These are phyloP conservation scores for Filosporella fistucella DNA, from an alignment of 495 filamentous ascomycete genomes.

Conservation along the genomic window DNA sequence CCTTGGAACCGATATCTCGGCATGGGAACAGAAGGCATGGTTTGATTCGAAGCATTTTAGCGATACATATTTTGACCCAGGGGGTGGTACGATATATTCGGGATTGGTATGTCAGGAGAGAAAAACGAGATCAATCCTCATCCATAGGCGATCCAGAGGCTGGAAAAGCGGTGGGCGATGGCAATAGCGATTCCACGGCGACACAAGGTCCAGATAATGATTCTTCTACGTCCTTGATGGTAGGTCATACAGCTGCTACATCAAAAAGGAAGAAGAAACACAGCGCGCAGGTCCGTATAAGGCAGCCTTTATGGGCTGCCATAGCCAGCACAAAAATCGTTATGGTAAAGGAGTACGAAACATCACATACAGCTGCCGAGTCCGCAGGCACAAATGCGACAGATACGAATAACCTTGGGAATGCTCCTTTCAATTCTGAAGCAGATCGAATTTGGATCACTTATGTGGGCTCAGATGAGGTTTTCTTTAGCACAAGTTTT, in stretches of 20 bases:
- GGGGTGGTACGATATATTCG: constrained; percentile 60
- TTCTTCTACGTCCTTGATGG: constrained; percentile 14
- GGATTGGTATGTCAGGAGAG: constrained; percentile 50
- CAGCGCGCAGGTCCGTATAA: constrained; percentile 80
- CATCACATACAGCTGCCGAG: constrained; percentile 73
- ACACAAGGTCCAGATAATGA: constrained; percentile 14
- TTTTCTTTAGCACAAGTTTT: constrained; percentile 75
- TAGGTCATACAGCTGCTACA: constrained; percentile 33
- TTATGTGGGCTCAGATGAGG: constrained; percentile 73
- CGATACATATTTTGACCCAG: constrained; percentile 88
- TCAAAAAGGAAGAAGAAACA: constrained; percentile 86
- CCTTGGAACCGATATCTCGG: constrained; percentile 34
- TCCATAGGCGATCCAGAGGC: constrained; percentile 50
- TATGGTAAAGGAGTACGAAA: constrained; percentile 86
- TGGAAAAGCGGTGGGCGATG: constrained; percentile 34
- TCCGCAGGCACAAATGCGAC: constrained; percentile 68
- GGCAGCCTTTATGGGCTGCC: constrained; percentile 92
- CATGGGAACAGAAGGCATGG: constrained; percentile 43
- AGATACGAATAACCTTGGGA: constrained; percentile 75
- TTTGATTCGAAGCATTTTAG: constrained; percentile 58
- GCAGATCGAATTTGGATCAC: constrained; percentile 84
- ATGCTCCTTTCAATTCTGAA: constrained; percentile 65
- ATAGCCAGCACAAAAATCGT: constrained; percentile 93
- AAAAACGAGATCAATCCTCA: constrained; percentile 37
- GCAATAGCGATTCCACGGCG: constrained; percentile 12